Base-by-base conservation (phyloP, 1,284 basidiomycete genomes). In the Irpex sp. region DNA sequence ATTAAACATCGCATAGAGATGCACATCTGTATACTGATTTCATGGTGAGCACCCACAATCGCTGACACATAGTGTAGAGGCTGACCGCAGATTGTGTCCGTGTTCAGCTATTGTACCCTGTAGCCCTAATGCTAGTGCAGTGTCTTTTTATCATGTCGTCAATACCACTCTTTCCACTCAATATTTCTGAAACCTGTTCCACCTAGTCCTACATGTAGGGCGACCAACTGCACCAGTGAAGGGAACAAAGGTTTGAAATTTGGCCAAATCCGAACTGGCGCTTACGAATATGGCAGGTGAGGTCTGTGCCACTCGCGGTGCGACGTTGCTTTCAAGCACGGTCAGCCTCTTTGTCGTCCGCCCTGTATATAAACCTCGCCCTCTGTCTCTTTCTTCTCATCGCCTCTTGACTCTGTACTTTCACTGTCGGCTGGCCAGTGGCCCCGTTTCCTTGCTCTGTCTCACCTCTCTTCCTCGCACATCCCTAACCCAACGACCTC, bases 1-100 rank as follows among this genome's bases (percentile, higher is more conserved):
- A 65, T 49, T 69, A 47, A 65, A 21, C n/a, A 9, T 15, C 9
- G 2, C 7, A 31, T 17, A 19, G 40, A 36, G 36, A 26, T 48
- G 26, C 15, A 26, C 17, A 21, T 21, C 8, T 62, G 59, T 61
- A 36, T 34, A 26, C 21, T 26, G 54, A 21, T 55, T 34, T n/a
- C 54, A 55, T 55, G 9, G 54, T 55, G 34, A 26, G 54, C 31
- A 5, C 6, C 2, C n/a, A 15, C 17, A 17, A 6, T 11, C 48
- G 9, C 48, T 51, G 6, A n/a, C 2, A 26, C 48, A 19, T 15
- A 19, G 9, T 51, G n/a, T 15, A 19, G 17, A 17, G 48, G 13
- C 48, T 51, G 4, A 15, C 13, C 21, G n/a, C 9, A 51, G 15
- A 7, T 7, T 2, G 48, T 51, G 48, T 26, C 21, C 21, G 21